Evolutionary conservation across 441 rosid species (phyloP).

Genomic region (Adansonia grandidieri): DNA sequence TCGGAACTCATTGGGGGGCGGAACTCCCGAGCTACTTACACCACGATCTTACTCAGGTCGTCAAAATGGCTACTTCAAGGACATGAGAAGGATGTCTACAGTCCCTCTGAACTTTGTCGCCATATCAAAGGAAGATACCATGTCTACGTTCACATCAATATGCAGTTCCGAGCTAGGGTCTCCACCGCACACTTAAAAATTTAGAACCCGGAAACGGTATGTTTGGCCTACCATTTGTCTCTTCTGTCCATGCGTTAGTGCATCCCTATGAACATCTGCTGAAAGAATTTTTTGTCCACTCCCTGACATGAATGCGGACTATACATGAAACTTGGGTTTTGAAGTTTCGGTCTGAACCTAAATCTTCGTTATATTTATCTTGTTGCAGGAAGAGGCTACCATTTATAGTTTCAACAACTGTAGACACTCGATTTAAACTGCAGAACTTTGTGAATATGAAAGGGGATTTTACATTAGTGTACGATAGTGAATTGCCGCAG

Average conservation of each 20-base stretch:
- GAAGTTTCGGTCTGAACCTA: too few species aligned
- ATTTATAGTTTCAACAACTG: constrained; percentile 20
- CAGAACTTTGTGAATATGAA: constrained; percentile 51
- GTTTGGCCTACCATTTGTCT: not conserved
- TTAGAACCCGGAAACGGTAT: constrained; percentile 35
- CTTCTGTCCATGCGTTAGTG: not conserved
- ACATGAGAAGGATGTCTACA: constrained; percentile 77
- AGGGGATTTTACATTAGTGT: constrained; percentile 43
- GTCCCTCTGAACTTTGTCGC: constrained; percentile 84
- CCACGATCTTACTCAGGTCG: constrained; percentile 85
- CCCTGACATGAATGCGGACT: not conserved
- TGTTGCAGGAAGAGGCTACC: constrained; percentile 32
- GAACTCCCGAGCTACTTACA: constrained; percentile 66
- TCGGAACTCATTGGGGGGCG: constrained; percentile 65
- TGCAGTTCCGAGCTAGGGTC: constrained; percentile 87
- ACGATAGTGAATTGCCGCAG: constrained; percentile 30
- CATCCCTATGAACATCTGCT: not conserved
- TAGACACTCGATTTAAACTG: constrained; percentile 28
- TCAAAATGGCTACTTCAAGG: constrained; percentile 85
- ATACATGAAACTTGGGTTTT: not conserved
- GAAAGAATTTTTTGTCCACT: not conserved
- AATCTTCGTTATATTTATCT: too few species aligned
- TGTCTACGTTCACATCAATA: constrained; percentile 76
- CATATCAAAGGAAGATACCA: constrained; percentile 76
- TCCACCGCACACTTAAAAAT: constrained; percentile 53